These are phyloP conservation scores for Wickerhamiella australiensis DNA, from an alignment of 805 yeast species.

Conservation along the genomic window DNA sequence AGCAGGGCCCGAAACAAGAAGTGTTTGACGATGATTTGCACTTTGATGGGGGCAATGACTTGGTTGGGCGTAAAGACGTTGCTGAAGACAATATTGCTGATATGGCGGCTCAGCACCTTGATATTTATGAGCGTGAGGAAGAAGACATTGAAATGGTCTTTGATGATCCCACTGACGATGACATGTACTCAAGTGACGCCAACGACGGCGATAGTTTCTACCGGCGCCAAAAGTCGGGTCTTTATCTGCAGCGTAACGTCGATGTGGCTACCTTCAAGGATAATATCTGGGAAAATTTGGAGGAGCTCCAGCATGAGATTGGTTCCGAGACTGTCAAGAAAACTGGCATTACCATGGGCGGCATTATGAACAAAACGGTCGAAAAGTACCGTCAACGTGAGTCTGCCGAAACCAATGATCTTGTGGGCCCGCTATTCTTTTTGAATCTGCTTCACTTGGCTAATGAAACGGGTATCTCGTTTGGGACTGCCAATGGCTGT, in stretches of 20 bases:
- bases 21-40: neutral
- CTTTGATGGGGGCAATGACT: constrained; percentile 31
- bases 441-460: constrained; percentile 76
- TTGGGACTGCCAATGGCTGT: constrained; percentile 30
- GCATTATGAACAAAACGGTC: constrained; percentile 39
- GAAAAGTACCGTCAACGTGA: constrained; percentile 36
- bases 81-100: constrained; percentile 22
- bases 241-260: constrained; percentile 54
- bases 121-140: constrained; percentile 16
- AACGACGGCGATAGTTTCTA: neutral
- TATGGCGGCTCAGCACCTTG: constrained; percentile 29
- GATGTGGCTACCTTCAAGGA: constrained; percentile 63
- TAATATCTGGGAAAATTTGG: constrained; percentile 53
- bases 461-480: constrained; percentile 56
- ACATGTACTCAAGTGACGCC: neutral
- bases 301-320: neutral
- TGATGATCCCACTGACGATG: neutral
- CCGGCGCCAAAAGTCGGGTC: neutral
- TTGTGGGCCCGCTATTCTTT: constrained; percentile 77
- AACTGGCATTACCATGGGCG: constrained; percentile 29
- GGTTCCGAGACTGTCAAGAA: neutral
- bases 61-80: neutral
- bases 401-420: constrained; percentile 44
- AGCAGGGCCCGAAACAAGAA: constrained; percentile 1
- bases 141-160: constrained; percentile 2